phyloP scores from a whole-genome alignment of 1,284 basidiomycete species.

The Cutaneotrichosporon daszewskae region DNA sequence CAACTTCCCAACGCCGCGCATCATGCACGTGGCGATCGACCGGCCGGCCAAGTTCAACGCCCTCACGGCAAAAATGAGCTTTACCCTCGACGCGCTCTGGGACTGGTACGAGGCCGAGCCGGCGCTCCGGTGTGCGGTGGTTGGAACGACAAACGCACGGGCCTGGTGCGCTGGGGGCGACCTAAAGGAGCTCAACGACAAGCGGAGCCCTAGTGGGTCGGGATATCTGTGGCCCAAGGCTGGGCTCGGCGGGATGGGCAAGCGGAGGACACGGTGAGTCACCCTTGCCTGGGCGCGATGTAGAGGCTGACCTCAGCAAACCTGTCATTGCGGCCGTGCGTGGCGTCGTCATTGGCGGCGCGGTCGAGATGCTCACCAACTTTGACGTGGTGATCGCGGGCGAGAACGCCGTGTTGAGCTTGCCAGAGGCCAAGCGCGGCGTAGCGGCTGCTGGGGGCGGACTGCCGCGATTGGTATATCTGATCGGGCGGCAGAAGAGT shows the following conservation, averaged over 20 bases:
- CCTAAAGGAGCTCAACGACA: slow-evolving; percentile 9
- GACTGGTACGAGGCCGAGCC: slow-evolving; percentile 16
- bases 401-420: slow-evolving; percentile 7
- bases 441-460: slow-evolving; percentile 10
- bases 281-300: no score
- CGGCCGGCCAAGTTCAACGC: slow-evolving; percentile 13
- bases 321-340: slow-evolving; percentile 11
- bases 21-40: slow-evolving; percentile 15
- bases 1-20: slow-evolving; percentile 10
- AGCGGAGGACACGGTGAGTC: slow-evolving; percentile 1
- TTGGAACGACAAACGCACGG: slow-evolving; percentile 7
- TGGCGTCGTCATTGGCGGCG: slow-evolving; percentile 13
- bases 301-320: slow-evolving; percentile 4
- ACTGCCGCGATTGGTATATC: slow-evolving; percentile 9
- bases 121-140: slow-evolving; percentile 8
- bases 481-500: slow-evolving; percentile 16
- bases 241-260: slow-evolving; percentile 5
- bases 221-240: slow-evolving; percentile 6
- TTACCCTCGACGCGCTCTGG: slow-evolving; percentile 6
- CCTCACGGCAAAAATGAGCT: not conserved
- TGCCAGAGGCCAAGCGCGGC: slow-evolving; percentile 14
- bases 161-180: slow-evolving; percentile 16
- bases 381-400: slow-evolving; percentile 14
- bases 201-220: no score
- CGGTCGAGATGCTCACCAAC: slow-evolving; percentile 15